Conservation (phyloP, 2,329 filamentous ascomycete species). For the Colletotrichum tamarilloi region DNA sequence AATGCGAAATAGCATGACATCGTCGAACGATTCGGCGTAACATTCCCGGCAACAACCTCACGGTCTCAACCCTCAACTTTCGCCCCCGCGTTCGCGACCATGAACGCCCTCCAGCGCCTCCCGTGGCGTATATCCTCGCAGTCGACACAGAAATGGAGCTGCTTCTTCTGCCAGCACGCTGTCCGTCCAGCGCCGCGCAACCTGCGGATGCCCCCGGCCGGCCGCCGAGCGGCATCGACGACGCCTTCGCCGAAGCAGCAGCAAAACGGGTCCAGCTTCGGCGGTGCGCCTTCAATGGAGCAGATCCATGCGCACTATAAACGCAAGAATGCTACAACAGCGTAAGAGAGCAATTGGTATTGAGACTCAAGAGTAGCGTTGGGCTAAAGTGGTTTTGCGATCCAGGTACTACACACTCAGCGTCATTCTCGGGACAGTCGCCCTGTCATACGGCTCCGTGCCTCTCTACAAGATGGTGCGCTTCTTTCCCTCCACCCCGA, state of each 20-base stretch:
- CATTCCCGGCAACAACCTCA: background rate
- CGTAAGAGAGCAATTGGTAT: constrained; percentile 41
- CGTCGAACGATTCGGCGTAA: background rate
- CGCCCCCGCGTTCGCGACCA: constrained; percentile 38
- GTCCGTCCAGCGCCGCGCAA: constrained; percentile 41
- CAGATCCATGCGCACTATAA: constrained; percentile 73
- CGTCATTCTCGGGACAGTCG: constrained; percentile 82
- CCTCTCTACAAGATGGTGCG: constrained; percentile 88
- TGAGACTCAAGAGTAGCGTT: background rate
- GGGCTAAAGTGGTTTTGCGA: constrained; percentile 35
- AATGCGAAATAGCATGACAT: constrained; percentile 19
- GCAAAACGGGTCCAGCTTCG: constrained; percentile 38
- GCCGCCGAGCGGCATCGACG: constrained; percentile 44
- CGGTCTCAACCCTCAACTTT: background rate
- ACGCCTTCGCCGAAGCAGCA: constrained; percentile 43
- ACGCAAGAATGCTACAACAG: constrained; percentile 73
- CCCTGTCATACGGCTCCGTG: constrained; percentile 84
- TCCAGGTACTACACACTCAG: constrained; percentile 79
- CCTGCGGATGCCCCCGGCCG: constrained; percentile 9
- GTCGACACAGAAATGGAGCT: constrained; percentile 47
- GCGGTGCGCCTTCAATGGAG: constrained; percentile 62
- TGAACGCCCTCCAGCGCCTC: constrained; percentile 54
- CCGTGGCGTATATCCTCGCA: constrained; percentile 44
- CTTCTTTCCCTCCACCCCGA: background rate
- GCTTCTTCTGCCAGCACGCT: constrained; percentile 50